Conservation (phyloP, 768 basidiomycete genomes). For the Asterophora lycoperdoides region DNA sequence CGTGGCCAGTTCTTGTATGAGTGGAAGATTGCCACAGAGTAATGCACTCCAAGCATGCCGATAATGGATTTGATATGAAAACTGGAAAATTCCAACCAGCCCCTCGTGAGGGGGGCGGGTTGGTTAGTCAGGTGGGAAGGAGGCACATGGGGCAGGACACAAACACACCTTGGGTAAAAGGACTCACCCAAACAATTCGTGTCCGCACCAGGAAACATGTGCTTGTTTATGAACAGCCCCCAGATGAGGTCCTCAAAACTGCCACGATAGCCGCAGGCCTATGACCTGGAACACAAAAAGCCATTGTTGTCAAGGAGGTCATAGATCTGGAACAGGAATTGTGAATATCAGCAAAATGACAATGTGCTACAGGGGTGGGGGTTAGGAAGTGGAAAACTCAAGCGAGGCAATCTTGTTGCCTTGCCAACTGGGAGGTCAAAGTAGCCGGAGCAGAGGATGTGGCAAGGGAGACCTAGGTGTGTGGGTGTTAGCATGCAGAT, state of each 20-base stretch:
- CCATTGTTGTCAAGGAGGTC: conserved; percentile 87
- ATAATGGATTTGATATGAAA: conserved; percentile 98
- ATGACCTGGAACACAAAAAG: conserved; percentile 97
- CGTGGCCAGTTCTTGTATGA: conserved; percentile 99
- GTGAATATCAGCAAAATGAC: conserved; percentile 87
- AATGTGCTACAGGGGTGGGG: conserved; percentile 68
- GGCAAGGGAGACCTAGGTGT: conserved; percentile 49
- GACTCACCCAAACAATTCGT: conserved; percentile 98
- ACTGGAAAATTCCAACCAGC: conserved; percentile 85
- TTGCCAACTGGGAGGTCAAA: conserved; percentile 78
- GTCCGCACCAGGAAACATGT: conserved; percentile 98
- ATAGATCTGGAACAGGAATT: conserved; percentile 90
- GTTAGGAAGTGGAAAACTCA: too few relatives aligned
- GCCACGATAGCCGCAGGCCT: conserved; percentile 93
- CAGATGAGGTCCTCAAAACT: conserved; percentile 97
- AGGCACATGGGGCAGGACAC: too few relatives aligned
- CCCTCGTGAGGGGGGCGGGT: too few relatives aligned
- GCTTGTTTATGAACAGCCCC: conserved; percentile 98
- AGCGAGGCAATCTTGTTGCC: conserved; percentile 90
- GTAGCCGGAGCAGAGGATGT: conserved; percentile 91
- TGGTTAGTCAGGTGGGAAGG: too few relatives aligned
- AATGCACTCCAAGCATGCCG: conserved; percentile 97
- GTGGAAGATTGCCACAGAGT: conserved; percentile 84
- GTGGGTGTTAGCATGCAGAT: too few relatives aligned
- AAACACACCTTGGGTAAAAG: conserved; percentile 47